Percentiles rank a stretch among this genome's conserved stretches.
Evolutionary conservation across 2,329 filamentous ascomycete genomes (phyloP).

Genomic region (Zymoseptoria tritici): DNA sequence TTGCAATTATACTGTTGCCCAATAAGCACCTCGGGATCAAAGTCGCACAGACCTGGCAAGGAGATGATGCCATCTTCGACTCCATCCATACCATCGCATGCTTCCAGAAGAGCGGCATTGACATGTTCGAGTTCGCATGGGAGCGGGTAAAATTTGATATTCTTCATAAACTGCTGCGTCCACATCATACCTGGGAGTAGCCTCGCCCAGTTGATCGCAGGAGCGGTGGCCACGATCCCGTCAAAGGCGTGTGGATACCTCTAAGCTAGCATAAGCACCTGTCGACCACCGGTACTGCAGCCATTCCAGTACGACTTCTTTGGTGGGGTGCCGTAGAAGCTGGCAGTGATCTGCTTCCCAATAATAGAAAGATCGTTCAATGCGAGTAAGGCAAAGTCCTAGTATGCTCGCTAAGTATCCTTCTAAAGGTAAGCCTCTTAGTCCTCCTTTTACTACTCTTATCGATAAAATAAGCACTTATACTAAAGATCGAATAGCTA

Average conservation of each 20-base stretch:
- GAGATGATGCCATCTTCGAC: constrained; percentile 27
- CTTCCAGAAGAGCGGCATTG: constrained; percentile 23
- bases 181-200: constrained; percentile 20
- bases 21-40: constrained; percentile 29
- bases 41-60: constrained; percentile 17
- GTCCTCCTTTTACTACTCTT: too few species aligned
- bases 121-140: constrained; percentile 30
- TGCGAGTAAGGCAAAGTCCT: constrained; percentile 26
- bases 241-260: constrained; percentile 31
- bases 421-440: too few species aligned
- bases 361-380: constrained; percentile 29
- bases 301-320: constrained; percentile 32
- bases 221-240: constrained; percentile 32
- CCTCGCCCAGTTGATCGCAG: constrained; percentile 29
- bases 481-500: too few species aligned
- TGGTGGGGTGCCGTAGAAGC: constrained; percentile 26
- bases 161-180: constrained; percentile 24
- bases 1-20: constrained; percentile 30
- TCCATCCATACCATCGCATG: constrained; percentile 31
- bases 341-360: constrained; percentile 21
- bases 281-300: constrained; percentile 33
- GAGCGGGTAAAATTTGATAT: constrained; percentile 14
- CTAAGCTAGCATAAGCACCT: constrained; percentile 32
- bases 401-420: too few species aligned
- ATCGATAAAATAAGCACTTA: too few species aligned